Evolutionary conservation across 768 basidiomycete species (phyloP).

Genomic region (Hortiboletus campestris): DNA sequence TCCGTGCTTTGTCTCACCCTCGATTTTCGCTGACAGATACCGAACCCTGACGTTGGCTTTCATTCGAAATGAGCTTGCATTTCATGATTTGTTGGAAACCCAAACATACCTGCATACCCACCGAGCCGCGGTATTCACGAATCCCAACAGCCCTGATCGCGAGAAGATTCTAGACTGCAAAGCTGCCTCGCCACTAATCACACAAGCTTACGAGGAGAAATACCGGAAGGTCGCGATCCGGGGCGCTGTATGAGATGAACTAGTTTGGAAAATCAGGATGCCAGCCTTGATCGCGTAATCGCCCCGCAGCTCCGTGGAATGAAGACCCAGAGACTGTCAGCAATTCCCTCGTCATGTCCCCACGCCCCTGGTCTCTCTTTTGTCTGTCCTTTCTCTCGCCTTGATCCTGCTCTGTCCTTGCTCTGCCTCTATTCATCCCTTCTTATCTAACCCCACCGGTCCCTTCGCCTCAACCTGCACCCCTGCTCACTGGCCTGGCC

Average conservation of each 20-base stretch:
- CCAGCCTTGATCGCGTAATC: not conserved
- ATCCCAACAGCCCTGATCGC: slow-evolving; percentile 57
- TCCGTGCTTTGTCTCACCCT: slow-evolving; percentile 1
- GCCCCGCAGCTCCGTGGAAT: slow-evolving; percentile 12
- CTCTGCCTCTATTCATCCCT: slow-evolving; percentile 8
- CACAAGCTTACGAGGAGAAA: slow-evolving; percentile 70
- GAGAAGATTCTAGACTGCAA: slow-evolving; percentile 76
- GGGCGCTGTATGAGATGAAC: slow-evolving; percentile 71
- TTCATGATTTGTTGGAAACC: slow-evolving; percentile 63
- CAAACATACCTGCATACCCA: slow-evolving; percentile 71
- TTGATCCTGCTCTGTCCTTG: slow-evolving; percentile 6
- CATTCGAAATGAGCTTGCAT: slow-evolving; percentile 79
- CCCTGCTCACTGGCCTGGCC: slow-evolving; percentile 1
- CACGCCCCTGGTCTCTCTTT: slow-evolving; percentile 10
- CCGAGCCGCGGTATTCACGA: slow-evolving; percentile 62
- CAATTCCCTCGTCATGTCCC: slow-evolving; percentile 9
- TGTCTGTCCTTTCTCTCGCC: slow-evolving; percentile 14
- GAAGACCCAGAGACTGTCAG: slow-evolving; percentile 12
- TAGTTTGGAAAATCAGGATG: slow-evolving; percentile 4
- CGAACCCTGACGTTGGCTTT: slow-evolving; percentile 72
- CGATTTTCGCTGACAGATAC: slow-evolving; percentile 56
- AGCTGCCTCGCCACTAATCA: slow-evolving; percentile 52
- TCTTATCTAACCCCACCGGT: slow-evolving; percentile 9
- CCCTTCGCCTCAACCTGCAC: slow-evolving; percentile 1
- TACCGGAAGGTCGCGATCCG: slow-evolving; percentile 87